Evolutionary conservation across 805 yeast genomes (phyloP).

Genomic region (Metschnikowia similis): DNA sequence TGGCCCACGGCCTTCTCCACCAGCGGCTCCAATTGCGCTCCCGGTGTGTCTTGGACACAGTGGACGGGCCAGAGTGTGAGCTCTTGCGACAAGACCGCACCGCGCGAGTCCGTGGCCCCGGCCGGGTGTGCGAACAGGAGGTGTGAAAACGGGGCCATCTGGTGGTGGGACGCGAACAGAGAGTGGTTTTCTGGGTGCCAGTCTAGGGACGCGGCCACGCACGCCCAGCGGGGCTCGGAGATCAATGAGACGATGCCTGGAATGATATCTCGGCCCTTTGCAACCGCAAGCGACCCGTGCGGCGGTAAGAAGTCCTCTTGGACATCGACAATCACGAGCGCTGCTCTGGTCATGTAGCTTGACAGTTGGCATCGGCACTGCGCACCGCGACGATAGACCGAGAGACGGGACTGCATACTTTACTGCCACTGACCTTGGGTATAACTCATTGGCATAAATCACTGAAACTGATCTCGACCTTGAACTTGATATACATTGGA

Average conservation of each 20-base stretch:
- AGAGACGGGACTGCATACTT: too few species aligned
- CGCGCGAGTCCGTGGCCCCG: slow-evolving; percentile 23
- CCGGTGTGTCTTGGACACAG: slow-evolving; percentile 69
- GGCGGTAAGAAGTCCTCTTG: slow-evolving; percentile 87
- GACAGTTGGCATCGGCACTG: neutral
- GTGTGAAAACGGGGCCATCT: slow-evolving; percentile 46
- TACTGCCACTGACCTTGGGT: too few species aligned
- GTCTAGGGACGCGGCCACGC: slow-evolving; percentile 72
- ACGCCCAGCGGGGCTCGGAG: slow-evolving; percentile 48
- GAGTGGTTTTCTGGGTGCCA: slow-evolving; percentile 82
- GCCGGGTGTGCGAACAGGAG: slow-evolving; percentile 50
- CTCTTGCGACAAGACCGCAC: slow-evolving; percentile 21
- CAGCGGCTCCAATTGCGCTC: slow-evolving; percentile 57
- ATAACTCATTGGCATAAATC: too few species aligned
- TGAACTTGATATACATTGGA: too few species aligned
- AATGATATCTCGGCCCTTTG: slow-evolving; percentile 56
- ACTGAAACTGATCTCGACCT: too few species aligned
- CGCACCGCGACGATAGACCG: neutral
- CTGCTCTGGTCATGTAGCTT: slow-evolving; percentile 24
- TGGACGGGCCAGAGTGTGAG: slow-evolving; percentile 87
- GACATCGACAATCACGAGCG: slow-evolving; percentile 72
- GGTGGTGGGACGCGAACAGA: slow-evolving; percentile 76
- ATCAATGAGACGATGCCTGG: slow-evolving; percentile 48
- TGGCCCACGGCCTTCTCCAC: slow-evolving; percentile 39
- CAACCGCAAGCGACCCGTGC: slow-evolving; percentile 70